Conservation (phyloP, 306 rosid species). For the Trichosanthes truncata region DNA sequence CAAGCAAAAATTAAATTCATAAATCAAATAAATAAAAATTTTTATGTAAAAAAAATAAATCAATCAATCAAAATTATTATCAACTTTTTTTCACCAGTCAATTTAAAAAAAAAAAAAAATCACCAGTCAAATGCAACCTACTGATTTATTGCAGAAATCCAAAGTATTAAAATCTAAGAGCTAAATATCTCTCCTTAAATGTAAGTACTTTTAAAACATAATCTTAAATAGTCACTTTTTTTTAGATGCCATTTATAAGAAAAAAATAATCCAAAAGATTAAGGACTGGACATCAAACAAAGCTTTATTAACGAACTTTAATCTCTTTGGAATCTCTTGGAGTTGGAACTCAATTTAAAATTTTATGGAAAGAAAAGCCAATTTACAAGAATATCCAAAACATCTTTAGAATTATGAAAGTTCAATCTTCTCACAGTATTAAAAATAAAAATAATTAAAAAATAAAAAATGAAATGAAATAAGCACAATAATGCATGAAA, state of each 20-base stretch:
- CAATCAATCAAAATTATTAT: background rate
- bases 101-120: too few relatives aligned
- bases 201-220: too few relatives aligned
- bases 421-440: background rate
- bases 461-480: background rate
- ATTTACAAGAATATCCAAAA: background rate
- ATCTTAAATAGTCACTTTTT: too few relatives aligned
- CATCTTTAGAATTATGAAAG: background rate
- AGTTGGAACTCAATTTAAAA: background rate
- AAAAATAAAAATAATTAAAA: background rate
- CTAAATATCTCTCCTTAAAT: too few relatives aligned
- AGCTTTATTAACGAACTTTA: background rate
- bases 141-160: background rate
- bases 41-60: too few relatives aligned
- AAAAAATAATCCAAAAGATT: too few relatives aligned
- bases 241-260: too few relatives aligned
- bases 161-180: too few relatives aligned
- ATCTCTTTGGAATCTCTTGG: background rate
- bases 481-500: background rate
- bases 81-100: background rate
- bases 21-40: background rate
- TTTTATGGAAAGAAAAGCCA: background rate
- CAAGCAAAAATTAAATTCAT: background rate
- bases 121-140: background rate
- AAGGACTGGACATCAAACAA: too few relatives aligned